Conservation (phyloP, 1,284 basidiomycete species). For the Sanghuangporus baumii region DNA sequence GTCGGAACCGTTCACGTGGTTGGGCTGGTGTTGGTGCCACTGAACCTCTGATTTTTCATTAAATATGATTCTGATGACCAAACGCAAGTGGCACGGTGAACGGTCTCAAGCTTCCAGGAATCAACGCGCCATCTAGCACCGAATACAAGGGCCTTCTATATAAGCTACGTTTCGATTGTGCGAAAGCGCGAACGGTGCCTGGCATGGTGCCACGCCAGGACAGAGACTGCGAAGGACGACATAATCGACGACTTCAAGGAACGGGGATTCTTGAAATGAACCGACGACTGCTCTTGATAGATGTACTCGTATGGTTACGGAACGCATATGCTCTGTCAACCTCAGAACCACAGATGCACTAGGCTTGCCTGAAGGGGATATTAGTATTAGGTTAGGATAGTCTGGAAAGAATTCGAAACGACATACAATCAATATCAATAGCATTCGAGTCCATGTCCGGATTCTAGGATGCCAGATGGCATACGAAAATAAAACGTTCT, state of each 20-base stretch:
- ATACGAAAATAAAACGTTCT: not conserved
- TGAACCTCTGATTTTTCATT: not conserved
- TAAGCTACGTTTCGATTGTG: not conserved
- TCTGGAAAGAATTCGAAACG: too few relatives aligned
- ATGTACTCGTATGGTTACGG: not conserved
- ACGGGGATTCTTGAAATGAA: slow-evolving; percentile 14
- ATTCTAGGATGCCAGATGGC: not conserved
- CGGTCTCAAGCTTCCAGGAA: slow-evolving; percentile 4
- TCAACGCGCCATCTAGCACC: slow-evolving; percentile 3
- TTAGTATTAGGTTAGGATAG: too few relatives aligned
- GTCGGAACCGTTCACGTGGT: slow-evolving; percentile 22
- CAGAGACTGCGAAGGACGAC: slow-evolving; percentile 10
- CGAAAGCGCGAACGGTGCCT: slow-evolving; percentile 1
- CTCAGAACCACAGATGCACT: too few relatives aligned
- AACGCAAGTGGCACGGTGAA: slow-evolving; percentile 10
- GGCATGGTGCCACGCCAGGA: slow-evolving; percentile 1
- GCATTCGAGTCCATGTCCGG: not conserved
- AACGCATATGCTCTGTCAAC: not conserved
- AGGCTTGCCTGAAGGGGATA: too few relatives aligned
- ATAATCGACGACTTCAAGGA: slow-evolving; percentile 11
- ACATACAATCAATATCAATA: not conserved
- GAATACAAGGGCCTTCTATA: not conserved
- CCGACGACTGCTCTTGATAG: not conserved
- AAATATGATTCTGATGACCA: not conserved
- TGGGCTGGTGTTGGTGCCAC: slow-evolving; percentile 20